A percentile compares a stretch with the other conserved stretches of the same genome.
Conservation (phyloP, 2,329 filamentous ascomycete genomes). For the Fusarium mexicanum region DNA sequence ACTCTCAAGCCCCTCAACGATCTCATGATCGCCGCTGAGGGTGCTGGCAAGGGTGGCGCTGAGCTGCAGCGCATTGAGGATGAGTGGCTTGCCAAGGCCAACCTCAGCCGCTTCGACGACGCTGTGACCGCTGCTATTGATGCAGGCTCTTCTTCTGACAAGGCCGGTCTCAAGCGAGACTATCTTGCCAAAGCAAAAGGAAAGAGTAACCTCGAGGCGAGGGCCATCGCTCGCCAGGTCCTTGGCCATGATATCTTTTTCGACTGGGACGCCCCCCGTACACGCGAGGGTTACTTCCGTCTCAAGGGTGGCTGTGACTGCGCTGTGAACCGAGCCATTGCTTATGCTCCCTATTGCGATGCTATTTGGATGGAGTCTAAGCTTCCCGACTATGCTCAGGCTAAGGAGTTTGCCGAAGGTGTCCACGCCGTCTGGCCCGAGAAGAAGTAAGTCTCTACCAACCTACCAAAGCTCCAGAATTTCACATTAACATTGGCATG, state of each 20-base stretch:
- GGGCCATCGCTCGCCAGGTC: conserved; percentile 79
- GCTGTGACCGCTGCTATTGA: conserved; percentile 87
- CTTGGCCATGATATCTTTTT: conserved; percentile 87
- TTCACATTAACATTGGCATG: conserved; percentile 26
- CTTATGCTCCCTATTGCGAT: conserved; percentile 93
- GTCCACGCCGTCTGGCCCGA: conserved; percentile 96
- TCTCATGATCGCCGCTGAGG: conserved; percentile 88
- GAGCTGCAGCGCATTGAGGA: conserved; percentile 94
- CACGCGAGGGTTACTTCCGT: conserved; percentile 94
- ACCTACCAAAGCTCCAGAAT: background rate
- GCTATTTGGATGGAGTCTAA: conserved; percentile 99
- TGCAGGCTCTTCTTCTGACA: conserved; percentile 72
- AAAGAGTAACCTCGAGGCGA: conserved; percentile 85
- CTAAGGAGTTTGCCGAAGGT: conserved; percentile 90
- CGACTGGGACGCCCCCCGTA: conserved; percentile 94
- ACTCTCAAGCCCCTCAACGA: conserved; percentile 85
- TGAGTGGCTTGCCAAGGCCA: conserved; percentile 80
- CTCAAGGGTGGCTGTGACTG: conserved; percentile 91
- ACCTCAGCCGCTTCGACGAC: conserved; percentile 89
- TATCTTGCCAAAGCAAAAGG: conserved; percentile 77
- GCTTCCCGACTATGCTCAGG: conserved; percentile 89
- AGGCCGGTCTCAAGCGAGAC: conserved; percentile 71
- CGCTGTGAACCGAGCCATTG: conserved; percentile 88
- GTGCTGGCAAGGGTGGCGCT: conserved; percentile 79
- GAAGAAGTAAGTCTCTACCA: conserved; percentile 77